Evolutionary conservation across 1,284 basidiomycete genomes (phyloP).

Genomic region (Ganoderma lingzhi): DNA sequence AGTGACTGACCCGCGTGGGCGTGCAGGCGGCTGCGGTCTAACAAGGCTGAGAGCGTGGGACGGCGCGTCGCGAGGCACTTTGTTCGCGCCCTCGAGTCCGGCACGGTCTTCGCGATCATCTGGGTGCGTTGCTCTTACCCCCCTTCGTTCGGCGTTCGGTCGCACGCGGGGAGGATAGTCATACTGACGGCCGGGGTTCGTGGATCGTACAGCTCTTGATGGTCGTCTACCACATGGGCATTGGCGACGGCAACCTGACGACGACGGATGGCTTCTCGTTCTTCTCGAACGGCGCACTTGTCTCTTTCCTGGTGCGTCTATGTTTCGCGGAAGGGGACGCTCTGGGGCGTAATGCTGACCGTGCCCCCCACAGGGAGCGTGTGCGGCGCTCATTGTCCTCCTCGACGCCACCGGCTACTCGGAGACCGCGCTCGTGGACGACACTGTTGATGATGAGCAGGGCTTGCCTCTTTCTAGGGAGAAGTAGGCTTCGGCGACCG

Average conservation of each 20-base stretch:
- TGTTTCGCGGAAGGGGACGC: background rate
- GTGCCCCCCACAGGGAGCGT: background rate
- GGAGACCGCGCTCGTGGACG: background rate
- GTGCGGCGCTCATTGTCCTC: background rate
- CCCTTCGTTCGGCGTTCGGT: background rate
- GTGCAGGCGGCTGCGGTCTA: background rate
- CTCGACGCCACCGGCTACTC: background rate
- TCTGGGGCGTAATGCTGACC: background rate
- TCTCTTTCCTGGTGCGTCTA: background rate
- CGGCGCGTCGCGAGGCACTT: background rate
- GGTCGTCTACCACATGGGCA: background rate
- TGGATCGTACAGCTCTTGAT: background rate
- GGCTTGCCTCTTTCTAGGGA: background rate
- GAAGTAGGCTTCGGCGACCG: background rate
- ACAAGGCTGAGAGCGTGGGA: background rate
- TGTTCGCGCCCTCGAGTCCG: conserved; percentile 5
- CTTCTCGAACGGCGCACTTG: conserved; percentile 5
- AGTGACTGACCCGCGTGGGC: background rate
- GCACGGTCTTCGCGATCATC: conserved; percentile 3
- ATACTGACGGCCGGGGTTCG: background rate
- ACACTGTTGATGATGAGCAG: background rate
- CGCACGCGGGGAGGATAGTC: background rate
- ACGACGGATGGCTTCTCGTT: conserved; percentile 5
- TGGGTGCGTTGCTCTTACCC: background rate
- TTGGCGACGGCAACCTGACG: background rate